Evolutionary conservation across 371 early-diverging fungal genomes (phyloP).

Genomic region (Circinella minor): DNA sequence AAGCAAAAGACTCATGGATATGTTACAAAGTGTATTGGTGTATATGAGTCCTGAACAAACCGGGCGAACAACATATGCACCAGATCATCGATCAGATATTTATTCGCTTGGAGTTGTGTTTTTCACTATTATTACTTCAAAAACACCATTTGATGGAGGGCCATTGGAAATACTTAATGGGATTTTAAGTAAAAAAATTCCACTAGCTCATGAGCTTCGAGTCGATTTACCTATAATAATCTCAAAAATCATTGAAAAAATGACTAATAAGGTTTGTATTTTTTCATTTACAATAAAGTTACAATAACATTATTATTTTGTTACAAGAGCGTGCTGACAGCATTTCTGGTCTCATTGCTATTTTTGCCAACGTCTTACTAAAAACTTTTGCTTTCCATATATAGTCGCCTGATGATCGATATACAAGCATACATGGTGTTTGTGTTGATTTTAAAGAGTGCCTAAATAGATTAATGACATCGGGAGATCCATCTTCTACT

Average conservation of each 20-base stretch:
- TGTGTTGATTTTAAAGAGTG: conserved; percentile 58
- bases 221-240: conserved; percentile 55
- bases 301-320: too few relatives aligned
- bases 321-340: too few relatives aligned
- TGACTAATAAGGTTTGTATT: conserved; percentile 56
- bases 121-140: conserved; percentile 55
- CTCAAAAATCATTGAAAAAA: conserved; percentile 55
- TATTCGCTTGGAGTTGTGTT: conserved; percentile 60
- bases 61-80: conserved; percentile 58
- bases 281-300: background rate
- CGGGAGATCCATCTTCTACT: conserved; percentile 27
- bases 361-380: too few relatives aligned
- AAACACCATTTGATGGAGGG: conserved; percentile 56
- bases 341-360: too few relatives aligned
- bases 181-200: conserved; percentile 50
- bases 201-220: conserved; percentile 45
- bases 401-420: conserved; percentile 62
- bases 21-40: conserved; percentile 18
- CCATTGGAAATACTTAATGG: conserved; percentile 59
- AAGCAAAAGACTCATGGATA: conserved; percentile 31
- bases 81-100: conserved; percentile 62
- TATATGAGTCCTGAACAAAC: conserved; percentile 60
- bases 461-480: conserved; percentile 33
- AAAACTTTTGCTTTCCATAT: background rate
- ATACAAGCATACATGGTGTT: conserved; percentile 59